Base-by-base conservation (phyloP, 495 filamentous ascomycete species). In the Astrothelium subdiscretum region DNA sequence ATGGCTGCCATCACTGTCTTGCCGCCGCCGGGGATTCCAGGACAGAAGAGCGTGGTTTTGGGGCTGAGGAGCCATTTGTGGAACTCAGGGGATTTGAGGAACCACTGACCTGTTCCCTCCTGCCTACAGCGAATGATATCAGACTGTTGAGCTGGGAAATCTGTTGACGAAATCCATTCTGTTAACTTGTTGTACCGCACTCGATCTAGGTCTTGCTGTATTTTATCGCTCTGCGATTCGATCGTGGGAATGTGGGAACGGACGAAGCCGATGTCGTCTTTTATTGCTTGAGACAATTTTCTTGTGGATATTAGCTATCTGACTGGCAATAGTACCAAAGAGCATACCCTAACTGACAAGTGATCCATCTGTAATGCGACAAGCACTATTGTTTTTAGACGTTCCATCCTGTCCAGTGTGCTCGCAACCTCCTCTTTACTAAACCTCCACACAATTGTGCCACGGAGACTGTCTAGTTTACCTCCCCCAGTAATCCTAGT, bases 101-200 rank as follows among this genome's bases (percentile, higher is more conserved):
- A 72, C 76, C 77, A 79, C 31, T 68, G 66, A 8, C 73, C 73
- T 1, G 77, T 78, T n/a, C 69, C 76, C 43, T 69, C 62, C 35
- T 75, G 72, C 62, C 74, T 66, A 18, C 66, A 62, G 27, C 58
- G 59, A 48, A 77, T 64, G 51, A 70, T 64, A 58, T 74, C 74
- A 29, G 61, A 65, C 26, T 78, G 74, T 54, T 77, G 71, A 15
- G 68, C 58, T 1, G 63, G 60, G 35, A 57, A 68, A 29, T 66
- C 63, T 3, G 32, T 10, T 1, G 48, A 8, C 10, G 0, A 54
- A 0, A 54, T 12, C 48, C 48, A 54, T 8, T 26, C 24, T 15
- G 15, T 1, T 2, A 29, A 8, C 4, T n/a, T 29, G 1, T 29
- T 12, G 29, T 54, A 29, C 5, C 20, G 43, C 5, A 18, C 43